A percentile compares a stretch with the other conserved stretches of the same genome.
Evolutionary conservation across 2,329 filamentous ascomycete species (phyloP).

Genomic region (Clonostachys byssicola): DNA sequence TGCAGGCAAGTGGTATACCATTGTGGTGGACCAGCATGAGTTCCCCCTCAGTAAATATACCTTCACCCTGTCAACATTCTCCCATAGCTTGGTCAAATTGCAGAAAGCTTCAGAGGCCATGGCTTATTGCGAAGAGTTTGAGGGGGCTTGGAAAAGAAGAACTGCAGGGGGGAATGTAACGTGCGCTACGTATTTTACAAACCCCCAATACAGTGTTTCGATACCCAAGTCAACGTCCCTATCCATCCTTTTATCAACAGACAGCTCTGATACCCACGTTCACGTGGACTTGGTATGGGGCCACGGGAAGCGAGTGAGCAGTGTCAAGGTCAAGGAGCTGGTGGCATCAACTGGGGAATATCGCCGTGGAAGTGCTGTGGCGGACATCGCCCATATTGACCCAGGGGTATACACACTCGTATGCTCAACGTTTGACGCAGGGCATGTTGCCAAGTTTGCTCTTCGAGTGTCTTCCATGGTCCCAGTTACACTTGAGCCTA

Average conservation of each 20-base stretch:
- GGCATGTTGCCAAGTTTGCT: constrained; percentile 70
- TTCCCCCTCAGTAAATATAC: constrained; percentile 69
- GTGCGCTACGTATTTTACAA: constrained; percentile 72
- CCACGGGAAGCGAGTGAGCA: constrained; percentile 64
- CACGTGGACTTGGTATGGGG: constrained; percentile 85
- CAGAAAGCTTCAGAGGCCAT: constrained; percentile 58
- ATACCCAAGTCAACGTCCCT: constrained; percentile 56
- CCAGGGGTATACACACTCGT: constrained; percentile 81
- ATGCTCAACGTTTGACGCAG: constrained; percentile 84
- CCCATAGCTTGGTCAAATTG: constrained; percentile 57
- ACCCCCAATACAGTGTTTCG: constrained; percentile 77
- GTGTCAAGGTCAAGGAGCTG: constrained; percentile 71
- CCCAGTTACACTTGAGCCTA: constrained; percentile 49
- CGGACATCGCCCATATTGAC: constrained; percentile 56
- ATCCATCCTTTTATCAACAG: constrained; percentile 69
- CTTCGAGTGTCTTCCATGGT: constrained; percentile 67
- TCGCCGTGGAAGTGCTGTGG: constrained; percentile 71
- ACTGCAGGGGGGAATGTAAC: constrained; percentile 83
- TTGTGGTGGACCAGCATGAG: constrained; percentile 75
- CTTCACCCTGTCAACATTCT: constrained; percentile 87
- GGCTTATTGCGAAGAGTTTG: constrained; percentile 50
- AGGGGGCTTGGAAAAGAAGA: constrained; percentile 69
- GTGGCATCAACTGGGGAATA: constrained; percentile 86
- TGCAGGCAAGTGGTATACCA: constrained; percentile 40
- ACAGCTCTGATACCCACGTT: constrained; percentile 63